A percentile compares a stretch with the other conserved stretches of the same genome.
Conservation (phyloP, 352 stramenopile genomes). For the Globisporangium apiculatum region DNA sequence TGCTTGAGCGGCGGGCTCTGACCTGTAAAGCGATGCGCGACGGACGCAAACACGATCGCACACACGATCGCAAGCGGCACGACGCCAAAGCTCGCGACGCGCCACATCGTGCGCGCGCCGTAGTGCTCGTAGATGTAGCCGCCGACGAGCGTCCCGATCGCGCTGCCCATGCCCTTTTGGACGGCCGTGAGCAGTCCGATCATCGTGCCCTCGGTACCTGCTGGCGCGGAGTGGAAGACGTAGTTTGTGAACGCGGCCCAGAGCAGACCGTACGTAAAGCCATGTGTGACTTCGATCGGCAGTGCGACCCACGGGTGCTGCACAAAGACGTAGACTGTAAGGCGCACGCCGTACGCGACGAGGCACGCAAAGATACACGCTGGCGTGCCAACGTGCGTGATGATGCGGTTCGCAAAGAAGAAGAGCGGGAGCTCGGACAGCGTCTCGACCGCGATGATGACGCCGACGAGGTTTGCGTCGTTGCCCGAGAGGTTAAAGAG, state of each 20-base stretch:
- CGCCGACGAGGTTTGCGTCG: slow-evolving; percentile 51
- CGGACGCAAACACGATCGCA: slow-evolving; percentile 34
- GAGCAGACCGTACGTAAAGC: slow-evolving; percentile 58
- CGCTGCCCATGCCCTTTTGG: slow-evolving; percentile 61
- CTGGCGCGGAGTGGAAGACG: slow-evolving; percentile 52
- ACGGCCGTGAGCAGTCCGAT: slow-evolving; percentile 57
- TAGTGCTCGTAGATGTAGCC: slow-evolving; percentile 69
- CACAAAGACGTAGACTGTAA: slow-evolving; percentile 59
- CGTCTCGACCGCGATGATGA: slow-evolving; percentile 63
- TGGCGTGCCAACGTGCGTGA: slow-evolving; percentile 47
- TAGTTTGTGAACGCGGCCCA: slow-evolving; percentile 80
- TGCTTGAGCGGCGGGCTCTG: slow-evolving; percentile 11
- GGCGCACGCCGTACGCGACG: slow-evolving; percentile 42
- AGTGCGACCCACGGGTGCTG: slow-evolving; percentile 56
- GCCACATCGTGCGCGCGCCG: slow-evolving; percentile 54
- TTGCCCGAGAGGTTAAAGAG: slow-evolving; percentile 67
- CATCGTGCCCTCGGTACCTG: slow-evolving; percentile 64
- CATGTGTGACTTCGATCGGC: slow-evolving; percentile 60
- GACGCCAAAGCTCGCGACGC: slow-evolving; percentile 34
- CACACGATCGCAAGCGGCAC: slow-evolving; percentile 41
- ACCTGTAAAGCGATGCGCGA: slow-evolving; percentile 24
- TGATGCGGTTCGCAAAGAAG: slow-evolving; percentile 66
- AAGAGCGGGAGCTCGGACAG: slow-evolving; percentile 69
- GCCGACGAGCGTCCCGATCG: slow-evolving; percentile 50
- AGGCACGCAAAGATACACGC: slow-evolving; percentile 46